These are phyloP conservation scores for Lactifluus piperatus DNA, from an alignment of 768 basidiomycete genomes.

Conservation along the genomic window DNA sequence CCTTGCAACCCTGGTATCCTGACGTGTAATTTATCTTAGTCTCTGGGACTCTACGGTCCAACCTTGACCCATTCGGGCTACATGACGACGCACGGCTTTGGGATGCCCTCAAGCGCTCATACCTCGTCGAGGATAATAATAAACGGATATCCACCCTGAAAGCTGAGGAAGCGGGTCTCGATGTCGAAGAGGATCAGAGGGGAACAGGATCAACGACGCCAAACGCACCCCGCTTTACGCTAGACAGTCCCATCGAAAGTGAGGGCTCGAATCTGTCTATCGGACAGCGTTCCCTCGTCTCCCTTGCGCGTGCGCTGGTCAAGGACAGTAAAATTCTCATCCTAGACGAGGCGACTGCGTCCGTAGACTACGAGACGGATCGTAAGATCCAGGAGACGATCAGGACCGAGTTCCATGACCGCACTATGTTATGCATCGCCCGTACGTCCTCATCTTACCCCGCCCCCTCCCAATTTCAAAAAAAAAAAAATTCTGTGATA, in stretches of 20 bases:
- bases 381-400: conserved; percentile 89
- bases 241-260: conserved; percentile 79
- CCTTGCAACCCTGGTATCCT: neutral
- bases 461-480: neutral
- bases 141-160: conserved; percentile 23
- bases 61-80: conserved; percentile 82
- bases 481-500: no score
- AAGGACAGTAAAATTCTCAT: conserved; percentile 79
- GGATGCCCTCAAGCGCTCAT: conserved; percentile 81
- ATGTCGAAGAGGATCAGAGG: conserved; percentile 33
- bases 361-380: conserved; percentile 86
- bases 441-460: conserved; percentile 55
- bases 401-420: conserved; percentile 69
- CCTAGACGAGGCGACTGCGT: conserved; percentile 89
- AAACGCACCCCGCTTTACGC: conserved; percentile 46
- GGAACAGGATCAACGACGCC: conserved; percentile 23
- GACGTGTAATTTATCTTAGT: conserved; percentile 34
- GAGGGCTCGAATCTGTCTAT: conserved; percentile 82
- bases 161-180: conserved; percentile 28
- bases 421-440: conserved; percentile 82
- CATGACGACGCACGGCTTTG: conserved; percentile 76
- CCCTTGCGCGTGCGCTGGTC: conserved; percentile 82
- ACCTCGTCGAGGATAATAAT: conserved; percentile 61
- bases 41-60: conserved; percentile 75
- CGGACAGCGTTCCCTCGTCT: conserved; percentile 75